Conservation (phyloP, 768 basidiomycete species). For the Mycena polygramma region DNA sequence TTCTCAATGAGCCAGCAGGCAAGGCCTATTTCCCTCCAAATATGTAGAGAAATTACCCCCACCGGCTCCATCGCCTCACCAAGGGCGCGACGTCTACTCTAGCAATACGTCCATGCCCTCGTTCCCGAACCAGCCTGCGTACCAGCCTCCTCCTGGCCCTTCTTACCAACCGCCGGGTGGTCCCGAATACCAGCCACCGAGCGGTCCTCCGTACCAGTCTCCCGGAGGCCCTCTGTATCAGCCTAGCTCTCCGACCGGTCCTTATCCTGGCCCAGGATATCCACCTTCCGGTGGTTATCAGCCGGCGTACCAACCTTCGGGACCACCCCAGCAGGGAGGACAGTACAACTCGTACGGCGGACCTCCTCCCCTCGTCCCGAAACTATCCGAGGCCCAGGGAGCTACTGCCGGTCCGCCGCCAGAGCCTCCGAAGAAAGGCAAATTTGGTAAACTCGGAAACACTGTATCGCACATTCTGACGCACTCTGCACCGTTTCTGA, state of each 20-base stretch:
- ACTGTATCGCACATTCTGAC: constrained; percentile 48
- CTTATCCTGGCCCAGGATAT: constrained; percentile 16
- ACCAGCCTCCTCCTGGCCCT: constrained; percentile 14
- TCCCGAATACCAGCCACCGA: constrained; percentile 13
- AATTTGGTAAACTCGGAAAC: constrained; percentile 64
- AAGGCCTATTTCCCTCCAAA: constrained; percentile 83
- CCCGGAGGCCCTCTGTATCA: not conserved
- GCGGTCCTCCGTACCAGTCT: constrained; percentile 4
- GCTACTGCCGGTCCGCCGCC: constrained; percentile 9
- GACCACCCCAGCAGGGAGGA: constrained; percentile 18
- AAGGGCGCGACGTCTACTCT: constrained; percentile 20
- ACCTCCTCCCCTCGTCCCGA: constrained; percentile 31
- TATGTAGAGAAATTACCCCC: constrained; percentile 70
- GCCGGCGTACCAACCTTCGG: constrained; percentile 14
- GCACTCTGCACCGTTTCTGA: constrained; percentile 17
- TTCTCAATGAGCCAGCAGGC: constrained; percentile 31
- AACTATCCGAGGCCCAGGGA: constrained; percentile 5
- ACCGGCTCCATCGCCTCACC: constrained; percentile 24
- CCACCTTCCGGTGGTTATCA: constrained; percentile 12
- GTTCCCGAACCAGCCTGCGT: constrained; percentile 25
- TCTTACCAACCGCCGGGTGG: not conserved
- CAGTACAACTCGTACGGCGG: constrained; percentile 23
- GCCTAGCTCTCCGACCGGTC: constrained; percentile 1
- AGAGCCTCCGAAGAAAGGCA: constrained; percentile 63
- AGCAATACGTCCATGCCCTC: constrained; percentile 20